Evolutionary conservation across 2,329 filamentous ascomycete genomes (phyloP), one percentile per base, ranked within the genome.

Genomic region (Colletotrichum echinochloae): DNA sequence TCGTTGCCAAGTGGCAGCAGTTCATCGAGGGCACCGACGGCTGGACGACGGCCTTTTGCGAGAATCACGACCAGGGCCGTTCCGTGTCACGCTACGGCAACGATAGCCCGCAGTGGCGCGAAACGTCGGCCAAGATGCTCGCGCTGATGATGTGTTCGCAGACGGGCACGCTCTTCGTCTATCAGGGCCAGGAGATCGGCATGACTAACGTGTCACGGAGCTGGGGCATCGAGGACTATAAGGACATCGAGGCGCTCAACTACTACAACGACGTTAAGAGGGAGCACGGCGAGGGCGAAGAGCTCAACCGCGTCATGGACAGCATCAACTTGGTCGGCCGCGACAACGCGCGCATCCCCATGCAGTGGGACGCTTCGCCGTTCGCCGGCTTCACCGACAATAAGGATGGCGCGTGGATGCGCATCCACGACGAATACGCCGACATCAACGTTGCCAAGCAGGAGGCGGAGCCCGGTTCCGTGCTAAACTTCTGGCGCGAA

Each of bases 271-370:
- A 66, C 2, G 81, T 86, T 68, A 86, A 87, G 73, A 81, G 80
- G 12, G 77, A 83, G 63, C 85, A 85, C 73, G 86, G 84, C 65
- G 88, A 85, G 76, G 70, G 73, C 1, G 71, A 65, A 1, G 79
- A 77, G 35, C 78, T 88, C 1, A 81, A 80, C 16, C 81, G 84
- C 46, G 86, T 85, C 0, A 83, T 86, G 74, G 78, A 81, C 11
- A 82, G 87, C 48, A 81, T 92, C 61, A 86, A 89, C 72, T 83
- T 86, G 69, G 85, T 92, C 37, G 90, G 86, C 7, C 83, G 90
- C 39, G 91, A 93, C 76, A 88, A 93, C 75, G 86, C 89, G 11
- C 84, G 91, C n/a, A 86, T 89, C 4, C 91, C 91, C 0, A 88
- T 94, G 81, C 89, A 91, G 73, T 93, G 91, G 91, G 84, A 84